Base-by-base conservation (phyloP, 2,329 filamentous ascomycete species). In the Colletotrichum sp. region DNA sequence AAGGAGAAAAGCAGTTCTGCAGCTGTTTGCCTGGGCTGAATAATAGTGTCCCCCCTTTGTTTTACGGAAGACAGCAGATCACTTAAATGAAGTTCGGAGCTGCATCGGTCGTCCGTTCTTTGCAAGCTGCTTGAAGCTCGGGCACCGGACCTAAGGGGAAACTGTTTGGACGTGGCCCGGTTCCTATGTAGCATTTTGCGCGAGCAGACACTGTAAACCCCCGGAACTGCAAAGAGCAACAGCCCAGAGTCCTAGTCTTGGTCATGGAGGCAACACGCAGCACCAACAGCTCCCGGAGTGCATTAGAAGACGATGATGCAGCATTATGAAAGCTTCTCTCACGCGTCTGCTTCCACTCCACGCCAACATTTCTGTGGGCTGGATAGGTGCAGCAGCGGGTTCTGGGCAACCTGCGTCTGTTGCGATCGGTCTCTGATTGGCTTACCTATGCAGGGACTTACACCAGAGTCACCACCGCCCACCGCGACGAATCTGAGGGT, bases 361-460 rank as follows among this genome's bases (percentile, higher is more conserved):
- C 31, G n/a, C 43, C 43, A 6, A 31, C 29, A 34, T 59, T 34
- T n/a, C 5, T 59, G n/a, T 51, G 43, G 27, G 55, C 31, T 43
- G 9, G 43, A 24, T 57, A 18, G 18, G 21, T 31, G 6, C 29
- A 31, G 29, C 29, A 31, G 29, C 34, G 47, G 29, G 34, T 21
- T 55, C 29, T 13, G 58, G 7, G 16, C 8, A 34, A 34, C 15
- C 51, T 36, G 21, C 21, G 27, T 55, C 54, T 47, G 21, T 70
- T 73, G 70, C 70, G 69, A 70, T 70, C 59, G 58, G 43, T 59
- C 15, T 64, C 51, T 38, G 47, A 72, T 69, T 69, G 70, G 70
- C 24, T 36, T 6, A n/a, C n/a, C n/a, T n/a, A 54, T 16, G 15
- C 24, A n/a, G 31, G 69, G 43, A 51, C 43, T 51, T 31, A 27